phyloP scores from a whole-genome alignment of 1,139 yeast species.

The Taphrina communis region DNA sequence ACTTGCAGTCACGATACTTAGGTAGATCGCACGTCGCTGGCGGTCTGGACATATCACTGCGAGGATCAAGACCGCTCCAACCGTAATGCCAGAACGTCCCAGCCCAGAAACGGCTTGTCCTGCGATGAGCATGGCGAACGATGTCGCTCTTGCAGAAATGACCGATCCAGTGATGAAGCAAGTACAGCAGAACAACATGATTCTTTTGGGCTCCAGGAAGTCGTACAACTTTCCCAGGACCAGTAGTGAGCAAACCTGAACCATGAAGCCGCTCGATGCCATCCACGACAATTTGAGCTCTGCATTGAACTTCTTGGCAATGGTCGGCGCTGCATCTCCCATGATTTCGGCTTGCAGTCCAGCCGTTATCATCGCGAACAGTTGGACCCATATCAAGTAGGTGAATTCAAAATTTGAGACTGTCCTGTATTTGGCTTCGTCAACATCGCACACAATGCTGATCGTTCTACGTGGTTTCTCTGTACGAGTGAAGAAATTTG shows the following conservation, averaged over 20 bases:
- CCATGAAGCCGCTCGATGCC: constrained; percentile 26
- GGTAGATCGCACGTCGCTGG: constrained; percentile 13
- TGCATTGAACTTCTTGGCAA: constrained; percentile 19
- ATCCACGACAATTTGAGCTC: constrained; percentile 29
- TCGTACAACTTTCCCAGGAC: constrained; percentile 28
- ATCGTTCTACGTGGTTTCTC: constrained; percentile 5
- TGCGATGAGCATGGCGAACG: constrained; percentile 1
- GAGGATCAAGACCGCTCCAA: constrained; percentile 24
- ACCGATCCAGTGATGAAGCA: constrained; percentile 13
- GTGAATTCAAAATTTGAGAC: not conserved
- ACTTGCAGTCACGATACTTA: constrained; percentile 26
- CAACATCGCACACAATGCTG: constrained; percentile 15
- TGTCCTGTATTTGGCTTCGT: constrained; percentile 19
- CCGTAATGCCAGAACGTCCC: constrained; percentile 29
- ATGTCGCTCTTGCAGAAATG: constrained; percentile 19
- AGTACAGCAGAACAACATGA: constrained; percentile 8
- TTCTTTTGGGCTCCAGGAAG: constrained; percentile 27
- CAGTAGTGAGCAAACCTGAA: constrained; percentile 22
- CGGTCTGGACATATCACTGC: constrained; percentile 26
- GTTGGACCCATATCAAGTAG: constrained; percentile 13
- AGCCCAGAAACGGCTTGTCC: constrained; percentile 36
- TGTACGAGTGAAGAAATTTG: constrained; percentile 1
- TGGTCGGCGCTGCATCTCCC: constrained; percentile 34
- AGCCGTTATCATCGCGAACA: constrained; percentile 23
- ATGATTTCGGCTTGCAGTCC: constrained; percentile 35